Evolutionary conservation across 2,329 filamentous ascomycete genomes (phyloP).

Genomic region (Penicillium sp.): DNA sequence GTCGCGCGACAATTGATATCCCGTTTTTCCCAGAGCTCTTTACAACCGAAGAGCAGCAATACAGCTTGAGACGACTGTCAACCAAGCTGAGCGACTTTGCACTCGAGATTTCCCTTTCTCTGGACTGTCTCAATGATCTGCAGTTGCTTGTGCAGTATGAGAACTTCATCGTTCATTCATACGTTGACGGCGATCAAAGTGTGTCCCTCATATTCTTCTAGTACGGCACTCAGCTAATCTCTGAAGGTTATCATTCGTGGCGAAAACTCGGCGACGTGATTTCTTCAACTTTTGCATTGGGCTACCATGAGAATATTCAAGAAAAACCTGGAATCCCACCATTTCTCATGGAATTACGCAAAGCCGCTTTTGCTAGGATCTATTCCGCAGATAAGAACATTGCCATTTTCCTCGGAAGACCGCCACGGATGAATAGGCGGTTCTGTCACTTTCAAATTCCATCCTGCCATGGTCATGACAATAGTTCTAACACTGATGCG

Average conservation of each 20-base stretch:
- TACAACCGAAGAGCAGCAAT: constrained; percentile 25
- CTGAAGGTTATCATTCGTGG: constrained; percentile 47
- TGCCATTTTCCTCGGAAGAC: constrained; percentile 49
- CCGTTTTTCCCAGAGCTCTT: constrained; percentile 31
- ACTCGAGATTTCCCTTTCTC: constrained; percentile 36
- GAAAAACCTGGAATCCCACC: constrained; percentile 26
- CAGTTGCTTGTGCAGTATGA: constrained; percentile 49
- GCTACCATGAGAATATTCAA: constrained; percentile 46
- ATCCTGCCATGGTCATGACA: too few species aligned
- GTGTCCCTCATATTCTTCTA: constrained; percentile 11
- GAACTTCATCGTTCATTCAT: constrained; percentile 48
- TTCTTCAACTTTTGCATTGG: constrained; percentile 47
- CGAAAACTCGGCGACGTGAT: constrained; percentile 48
- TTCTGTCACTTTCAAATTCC: constrained; percentile 42
- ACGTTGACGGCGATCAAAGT: constrained; percentile 48
- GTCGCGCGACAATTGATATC: constrained; percentile 36
- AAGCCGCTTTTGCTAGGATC: constrained; percentile 40
- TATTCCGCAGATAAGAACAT: constrained; percentile 51
- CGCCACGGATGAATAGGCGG: constrained; percentile 43
- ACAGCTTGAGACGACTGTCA: constrained; percentile 25
- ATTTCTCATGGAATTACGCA: constrained; percentile 42
- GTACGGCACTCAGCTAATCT: not conserved
- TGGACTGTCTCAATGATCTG: constrained; percentile 44
- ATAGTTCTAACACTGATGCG: too few species aligned
- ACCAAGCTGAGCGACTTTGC: constrained; percentile 35